Conservation (phyloP, 345 rosid species). For the Trapa bicornis region DNA sequence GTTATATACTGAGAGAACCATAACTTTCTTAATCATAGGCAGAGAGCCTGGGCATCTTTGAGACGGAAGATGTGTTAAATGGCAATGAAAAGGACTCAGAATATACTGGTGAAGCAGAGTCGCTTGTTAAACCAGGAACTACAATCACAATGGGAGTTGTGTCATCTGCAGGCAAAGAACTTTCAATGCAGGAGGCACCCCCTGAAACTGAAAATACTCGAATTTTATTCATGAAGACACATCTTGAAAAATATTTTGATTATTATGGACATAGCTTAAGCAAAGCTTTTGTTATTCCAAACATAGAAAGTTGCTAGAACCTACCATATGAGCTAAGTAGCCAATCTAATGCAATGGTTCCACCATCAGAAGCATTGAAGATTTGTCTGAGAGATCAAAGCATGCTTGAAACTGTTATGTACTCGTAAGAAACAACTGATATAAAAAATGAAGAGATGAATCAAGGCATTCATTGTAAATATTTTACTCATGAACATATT, state of each 20-base stretch:
- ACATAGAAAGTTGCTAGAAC: not conserved
- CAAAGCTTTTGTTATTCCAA: not conserved
- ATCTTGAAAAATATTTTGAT: not conserved
- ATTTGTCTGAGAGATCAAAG: slow-evolving; percentile 32
- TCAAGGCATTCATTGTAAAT: not conserved
- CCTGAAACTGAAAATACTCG: slow-evolving; percentile 11
- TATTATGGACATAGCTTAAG: not conserved
- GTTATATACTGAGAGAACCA: not conserved
- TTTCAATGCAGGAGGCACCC: slow-evolving; percentile 13
- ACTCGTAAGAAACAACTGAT: not conserved
- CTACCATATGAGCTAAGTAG: slow-evolving; percentile 46
- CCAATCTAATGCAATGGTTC: slow-evolving; percentile 90
- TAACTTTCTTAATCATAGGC: not conserved
- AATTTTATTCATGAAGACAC: not conserved
- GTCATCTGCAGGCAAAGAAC: slow-evolving; percentile 13
- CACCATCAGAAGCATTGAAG: slow-evolving; percentile 70
- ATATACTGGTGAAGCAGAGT: slow-evolving; percentile 31
- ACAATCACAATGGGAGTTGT: slow-evolving; percentile 30
- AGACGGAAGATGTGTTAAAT: not conserved
- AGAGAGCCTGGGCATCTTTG: not conserved
- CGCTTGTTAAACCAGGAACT: slow-evolving; percentile 49
- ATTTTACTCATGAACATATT: not conserved
- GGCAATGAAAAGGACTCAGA: not conserved
- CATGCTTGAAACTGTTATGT: not conserved
- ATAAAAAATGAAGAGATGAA: not conserved